Evolutionary conservation across 495 filamentous ascomycete species (phyloP).

Genomic region (Staphylotrichum longicolle): DNA sequence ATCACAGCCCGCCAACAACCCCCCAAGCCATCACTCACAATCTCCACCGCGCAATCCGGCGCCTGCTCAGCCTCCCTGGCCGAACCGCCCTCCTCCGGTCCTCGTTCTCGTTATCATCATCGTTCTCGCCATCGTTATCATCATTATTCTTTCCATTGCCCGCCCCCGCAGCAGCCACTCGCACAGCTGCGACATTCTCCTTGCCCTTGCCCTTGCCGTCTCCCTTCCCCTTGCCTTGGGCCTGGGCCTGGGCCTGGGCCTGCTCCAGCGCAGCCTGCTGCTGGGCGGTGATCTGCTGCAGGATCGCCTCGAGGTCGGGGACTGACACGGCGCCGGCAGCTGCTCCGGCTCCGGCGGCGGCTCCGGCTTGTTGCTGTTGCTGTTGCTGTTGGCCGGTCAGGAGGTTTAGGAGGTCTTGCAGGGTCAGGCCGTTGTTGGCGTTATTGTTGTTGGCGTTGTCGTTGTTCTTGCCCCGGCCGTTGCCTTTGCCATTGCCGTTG

Average conservation of each 20-base stretch:
- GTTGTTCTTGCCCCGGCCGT: not conserved
- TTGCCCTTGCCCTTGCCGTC: slow-evolving; percentile 17
- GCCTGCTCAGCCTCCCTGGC: not conserved
- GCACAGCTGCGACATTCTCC: not conserved
- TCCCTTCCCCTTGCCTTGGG: slow-evolving; percentile 7
- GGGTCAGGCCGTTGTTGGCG: not conserved
- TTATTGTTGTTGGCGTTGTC: not conserved
- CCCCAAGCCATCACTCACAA: too few species aligned
- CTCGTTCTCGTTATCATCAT: not conserved
- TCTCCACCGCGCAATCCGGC: too few species aligned
- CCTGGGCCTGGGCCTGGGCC: not conserved
- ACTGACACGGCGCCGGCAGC: not conserved
- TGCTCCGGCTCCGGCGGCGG: not conserved
- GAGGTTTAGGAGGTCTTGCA: too few species aligned
- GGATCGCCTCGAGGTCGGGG: not conserved
- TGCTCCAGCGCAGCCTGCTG: not conserved
- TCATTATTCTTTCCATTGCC: slow-evolving; percentile 4
- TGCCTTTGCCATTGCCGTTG: not conserved
- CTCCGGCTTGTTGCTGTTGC: not conserved
- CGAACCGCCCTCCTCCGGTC: not conserved
- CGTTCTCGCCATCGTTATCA: not conserved
- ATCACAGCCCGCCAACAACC: too few species aligned
- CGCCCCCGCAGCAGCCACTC: too few species aligned
- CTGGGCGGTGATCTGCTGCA: not conserved
- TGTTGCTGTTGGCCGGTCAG: not conserved